A percentile compares a stretch with the other conserved stretches of the same genome.
Evolutionary conservation across 2,329 filamentous ascomycete species (phyloP).

Genomic region (Phyllosticta citribraziliensis): DNA sequence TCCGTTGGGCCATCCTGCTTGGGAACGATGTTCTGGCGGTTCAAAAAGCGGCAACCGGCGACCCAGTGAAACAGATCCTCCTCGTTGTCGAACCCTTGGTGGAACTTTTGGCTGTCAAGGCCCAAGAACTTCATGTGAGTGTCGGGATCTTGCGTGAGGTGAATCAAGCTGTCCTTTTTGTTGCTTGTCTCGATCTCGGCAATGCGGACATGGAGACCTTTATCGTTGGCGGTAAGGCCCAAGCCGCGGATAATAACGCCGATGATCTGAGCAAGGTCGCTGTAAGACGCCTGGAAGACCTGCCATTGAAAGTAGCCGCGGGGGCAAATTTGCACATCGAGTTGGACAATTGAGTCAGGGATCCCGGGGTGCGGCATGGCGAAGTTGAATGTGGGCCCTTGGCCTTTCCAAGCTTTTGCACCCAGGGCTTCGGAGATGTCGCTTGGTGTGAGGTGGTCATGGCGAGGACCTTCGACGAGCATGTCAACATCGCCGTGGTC

Average conservation of each 20-base stretch:
- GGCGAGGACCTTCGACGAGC: slow-evolving; percentile 36
- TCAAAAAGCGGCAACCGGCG: slow-evolving; percentile 50
- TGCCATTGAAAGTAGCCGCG: slow-evolving; percentile 46
- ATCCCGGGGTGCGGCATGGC: slow-evolving; percentile 39
- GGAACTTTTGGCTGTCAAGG: slow-evolving; percentile 34
- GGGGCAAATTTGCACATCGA: slow-evolving; percentile 54
- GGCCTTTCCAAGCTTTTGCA: slow-evolving; percentile 27
- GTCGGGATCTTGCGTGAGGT: slow-evolving; percentile 49
- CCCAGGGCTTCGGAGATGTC: slow-evolving; percentile 34
- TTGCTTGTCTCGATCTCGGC: slow-evolving; percentile 55
- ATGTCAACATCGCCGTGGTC: slow-evolving; percentile 68
- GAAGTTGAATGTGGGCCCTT: slow-evolving; percentile 28
- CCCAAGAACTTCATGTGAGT: slow-evolving; percentile 54
- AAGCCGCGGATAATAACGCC: slow-evolving; percentile 53
- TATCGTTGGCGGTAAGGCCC: slow-evolving; percentile 57
- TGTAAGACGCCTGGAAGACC: slow-evolving; percentile 59
- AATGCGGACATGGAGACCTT: slow-evolving; percentile 55
- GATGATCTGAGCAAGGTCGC: slow-evolving; percentile 60
- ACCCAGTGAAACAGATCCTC: slow-evolving; percentile 55
- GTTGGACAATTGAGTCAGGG: slow-evolving; percentile 46
- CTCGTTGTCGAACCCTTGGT: slow-evolving; percentile 48
- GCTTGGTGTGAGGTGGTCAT: slow-evolving; percentile 14
- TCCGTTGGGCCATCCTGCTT: slow-evolving; percentile 18
- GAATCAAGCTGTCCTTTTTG: slow-evolving; percentile 47
- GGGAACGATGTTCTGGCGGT: slow-evolving; percentile 26